phyloP scores from a whole-genome alignment of 441 rosid genomes.

The Gossypium lobatum region DNA sequence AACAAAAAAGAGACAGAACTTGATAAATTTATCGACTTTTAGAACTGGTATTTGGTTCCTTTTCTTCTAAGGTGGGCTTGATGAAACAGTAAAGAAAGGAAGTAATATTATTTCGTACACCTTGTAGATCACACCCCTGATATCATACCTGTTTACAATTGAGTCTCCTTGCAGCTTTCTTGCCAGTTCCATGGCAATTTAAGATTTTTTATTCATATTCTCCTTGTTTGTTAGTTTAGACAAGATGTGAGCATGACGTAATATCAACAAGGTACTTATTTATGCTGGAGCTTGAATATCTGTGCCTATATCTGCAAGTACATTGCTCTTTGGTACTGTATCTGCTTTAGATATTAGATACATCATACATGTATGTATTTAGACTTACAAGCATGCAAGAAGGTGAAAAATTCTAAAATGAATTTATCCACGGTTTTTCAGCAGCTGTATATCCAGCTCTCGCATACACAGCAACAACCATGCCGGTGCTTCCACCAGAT shows the following conservation, averaged over 20 bases:
- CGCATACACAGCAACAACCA: constrained; percentile 55
- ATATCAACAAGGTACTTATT: no score
- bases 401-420: not conserved
- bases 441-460: constrained; percentile 66
- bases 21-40: not conserved
- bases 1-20: not conserved
- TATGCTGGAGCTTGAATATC: not conserved
- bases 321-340: not conserved
- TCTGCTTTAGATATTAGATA: not conserved
- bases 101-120: not conserved
- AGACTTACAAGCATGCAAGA: not conserved
- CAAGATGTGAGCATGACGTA: no score
- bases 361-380: not conserved
- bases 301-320: not conserved
- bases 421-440: constrained; percentile 12
- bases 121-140: not conserved
- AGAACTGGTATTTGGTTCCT: not conserved
- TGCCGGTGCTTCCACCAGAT: constrained; percentile 58
- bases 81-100: not conserved
- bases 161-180: no score
- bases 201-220: no score
- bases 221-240: no score
- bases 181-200: no score
- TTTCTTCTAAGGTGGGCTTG: not conserved
- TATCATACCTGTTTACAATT: not conserved